Evolutionary conservation across 2,329 filamentous ascomycete species (phyloP), one percentile per base, ranked within the genome.

Genomic region (Pseudopyrenochaeta lycopersici): DNA sequence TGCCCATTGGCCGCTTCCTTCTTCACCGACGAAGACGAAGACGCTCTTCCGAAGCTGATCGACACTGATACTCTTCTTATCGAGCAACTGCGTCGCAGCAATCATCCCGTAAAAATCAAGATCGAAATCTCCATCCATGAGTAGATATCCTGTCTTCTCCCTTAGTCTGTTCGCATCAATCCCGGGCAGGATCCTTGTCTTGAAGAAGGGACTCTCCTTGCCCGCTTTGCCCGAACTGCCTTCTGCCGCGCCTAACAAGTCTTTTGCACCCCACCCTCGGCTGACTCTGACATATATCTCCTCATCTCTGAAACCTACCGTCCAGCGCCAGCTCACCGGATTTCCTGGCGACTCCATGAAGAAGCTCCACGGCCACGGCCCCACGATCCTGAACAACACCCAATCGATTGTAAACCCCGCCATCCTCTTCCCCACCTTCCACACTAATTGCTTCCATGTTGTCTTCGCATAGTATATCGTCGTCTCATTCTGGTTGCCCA

Each of bases 81-180:
- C 88, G 1, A 92, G 84, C 61, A 96, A 75, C 30, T 78, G 78
- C 40, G 91, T 89, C 3, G 91, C 91, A 57, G 83, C 78, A 11
- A 92, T 80, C 91, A 97, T 97, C 17, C 84, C 83, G 41, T 82
- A 82, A 84, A 93, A 97, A 73, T 97, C 92, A 55, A 97, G 80
- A 74, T 96, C 90, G 89, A 92, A 98, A 57, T 92, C 85, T 57
- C 84, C 85, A 71, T 93, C 90, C 82, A 96, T 90, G 63, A 95
- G 88, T 59, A 96, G 77, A 71, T 96, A 96, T 17, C 92, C 92
- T 27, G 92, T 97, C 83, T 96, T 97, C 64, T 87, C 83, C 63
- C 84, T 80, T 66, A 94, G 80, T 46, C 88, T 81, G 66, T 85
- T 77, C 18, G 87, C 84, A 14, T 88, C 83, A 3, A 93, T 89